phyloP scores from a whole-genome alignment of 1,284 basidiomycete genomes.

The Austroboletus niveus region DNA sequence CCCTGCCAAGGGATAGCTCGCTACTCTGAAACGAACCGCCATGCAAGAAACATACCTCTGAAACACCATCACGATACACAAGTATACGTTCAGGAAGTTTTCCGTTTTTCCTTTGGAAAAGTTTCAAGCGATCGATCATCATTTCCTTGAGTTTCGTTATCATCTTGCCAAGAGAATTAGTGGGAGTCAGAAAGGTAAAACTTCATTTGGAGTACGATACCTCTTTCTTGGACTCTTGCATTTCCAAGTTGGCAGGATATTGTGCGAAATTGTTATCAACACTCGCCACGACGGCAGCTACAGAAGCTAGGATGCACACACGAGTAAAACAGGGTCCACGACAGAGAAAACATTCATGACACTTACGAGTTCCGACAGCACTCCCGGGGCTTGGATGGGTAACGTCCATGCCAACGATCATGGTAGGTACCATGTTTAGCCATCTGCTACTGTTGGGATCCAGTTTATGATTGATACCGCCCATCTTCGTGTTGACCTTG shows the following conservation, averaged over 20 bases:
- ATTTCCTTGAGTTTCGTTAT: conserved; percentile 65
- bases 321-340: neutral
- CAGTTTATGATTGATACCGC: conserved; percentile 71
- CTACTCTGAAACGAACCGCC: neutral
- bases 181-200: conserved; percentile 23
- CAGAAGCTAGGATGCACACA: conserved; percentile 47
- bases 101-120: conserved; percentile 49
- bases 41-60: conserved; percentile 47
- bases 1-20: conserved; percentile 43
- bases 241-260: conserved; percentile 68
- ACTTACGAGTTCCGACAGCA: conserved; percentile 49
- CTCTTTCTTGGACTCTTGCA: conserved; percentile 75
- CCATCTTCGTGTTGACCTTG: conserved; percentile 81
- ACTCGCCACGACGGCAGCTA: conserved; percentile 79
- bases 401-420: conserved; percentile 83
- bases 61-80: conserved; percentile 78
- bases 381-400: conserved; percentile 75
- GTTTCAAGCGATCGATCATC: conserved; percentile 62
- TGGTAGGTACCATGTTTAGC: conserved; percentile 59
- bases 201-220: conserved; percentile 29
- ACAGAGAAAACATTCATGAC: neutral
- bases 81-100: conserved; percentile 60
- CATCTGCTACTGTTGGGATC: conserved; percentile 51
- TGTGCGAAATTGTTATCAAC: conserved; percentile 61
- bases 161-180: conserved; percentile 48